A percentile compares a stretch with the other conserved stretches of the same genome.
These are phyloP conservation scores for Curvularia sp. DNA, from an alignment of 2,329 filamentous ascomycete genomes.

Conservation along the genomic window DNA sequence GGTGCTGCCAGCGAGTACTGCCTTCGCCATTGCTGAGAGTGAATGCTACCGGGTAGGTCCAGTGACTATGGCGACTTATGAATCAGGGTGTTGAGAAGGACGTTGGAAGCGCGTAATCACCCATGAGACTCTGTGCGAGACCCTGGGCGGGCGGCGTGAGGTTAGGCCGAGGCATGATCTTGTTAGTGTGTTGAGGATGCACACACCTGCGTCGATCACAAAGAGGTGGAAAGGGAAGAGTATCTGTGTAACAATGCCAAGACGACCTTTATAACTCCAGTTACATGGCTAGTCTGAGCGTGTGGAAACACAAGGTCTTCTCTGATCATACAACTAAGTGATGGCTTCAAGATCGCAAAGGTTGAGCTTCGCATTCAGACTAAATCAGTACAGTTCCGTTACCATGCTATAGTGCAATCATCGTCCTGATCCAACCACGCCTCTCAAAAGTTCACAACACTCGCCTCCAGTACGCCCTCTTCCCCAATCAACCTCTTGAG, in stretches of 20 bases:
- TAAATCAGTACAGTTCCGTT: background rate
- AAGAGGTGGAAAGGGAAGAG: background rate
- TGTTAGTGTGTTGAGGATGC: background rate
- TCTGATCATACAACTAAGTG: background rate
- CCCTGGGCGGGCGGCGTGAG: background rate
- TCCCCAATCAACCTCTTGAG: conserved; percentile 57
- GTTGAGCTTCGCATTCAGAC: background rate
- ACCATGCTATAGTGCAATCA: background rate
- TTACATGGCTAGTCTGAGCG: background rate
- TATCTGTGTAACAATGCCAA: background rate
- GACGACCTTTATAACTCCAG: background rate
- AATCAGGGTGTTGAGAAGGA: background rate
- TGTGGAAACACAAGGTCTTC: background rate
- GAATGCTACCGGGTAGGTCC: background rate
- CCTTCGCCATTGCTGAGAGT: conserved; percentile 53
- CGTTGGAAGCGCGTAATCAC: background rate
- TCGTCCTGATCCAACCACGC: background rate
- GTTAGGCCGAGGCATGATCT: background rate
- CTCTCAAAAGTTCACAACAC: conserved; percentile 56
- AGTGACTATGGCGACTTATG: too few relatives aligned
- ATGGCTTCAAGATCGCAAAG: background rate
- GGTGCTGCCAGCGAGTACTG: conserved; percentile 69
- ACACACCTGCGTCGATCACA: background rate
- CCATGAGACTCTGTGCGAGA: background rate
- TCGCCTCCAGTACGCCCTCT: conserved; percentile 61